phyloP scores from a whole-genome alignment of 2,329 filamentous ascomycete genomes.

The Corinectria fuckeliana region DNA sequence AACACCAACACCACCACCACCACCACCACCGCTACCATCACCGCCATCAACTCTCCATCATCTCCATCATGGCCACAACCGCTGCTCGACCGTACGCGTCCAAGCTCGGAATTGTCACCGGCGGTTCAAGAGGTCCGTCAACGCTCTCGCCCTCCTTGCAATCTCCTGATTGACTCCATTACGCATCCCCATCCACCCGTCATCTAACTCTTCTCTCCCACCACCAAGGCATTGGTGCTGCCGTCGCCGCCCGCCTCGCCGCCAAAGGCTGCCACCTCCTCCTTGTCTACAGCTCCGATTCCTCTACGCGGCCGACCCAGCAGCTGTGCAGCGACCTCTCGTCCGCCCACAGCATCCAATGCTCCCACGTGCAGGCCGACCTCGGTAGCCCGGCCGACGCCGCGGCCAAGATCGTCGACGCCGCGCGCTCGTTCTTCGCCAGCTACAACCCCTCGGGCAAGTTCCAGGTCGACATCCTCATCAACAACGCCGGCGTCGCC shows the following conservation, averaged over 20 bases:
- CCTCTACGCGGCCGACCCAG: conserved; percentile 55
- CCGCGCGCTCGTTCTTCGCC: conserved; percentile 37
- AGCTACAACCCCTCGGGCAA: conserved; percentile 29
- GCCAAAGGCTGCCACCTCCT: conserved; percentile 66
- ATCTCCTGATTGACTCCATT: too few species aligned
- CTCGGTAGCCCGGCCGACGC: conserved; percentile 37
- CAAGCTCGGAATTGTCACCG: conserved; percentile 45
- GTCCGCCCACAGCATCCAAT: conserved; percentile 48
- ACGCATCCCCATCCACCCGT: background rate
- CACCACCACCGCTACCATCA: conserved; percentile 27
- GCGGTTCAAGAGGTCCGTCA: conserved; percentile 42
- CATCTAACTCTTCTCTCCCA: conserved; percentile 15
- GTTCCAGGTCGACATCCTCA: conserved; percentile 73
- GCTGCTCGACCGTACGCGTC: conserved; percentile 38
- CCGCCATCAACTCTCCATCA: too few species aligned
- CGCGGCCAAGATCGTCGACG: conserved; percentile 38
- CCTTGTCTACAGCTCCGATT: conserved; percentile 65
- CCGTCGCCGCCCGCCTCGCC: conserved; percentile 63
- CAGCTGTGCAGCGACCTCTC: conserved; percentile 55
- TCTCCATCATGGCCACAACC: conserved; percentile 27
- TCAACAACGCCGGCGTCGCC: conserved; percentile 84
- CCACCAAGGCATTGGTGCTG: conserved; percentile 64
- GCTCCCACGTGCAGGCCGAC: conserved; percentile 40
- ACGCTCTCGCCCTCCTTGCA: background rate
- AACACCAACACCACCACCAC: background rate